Base-by-base conservation (phyloP, 2,329 filamentous ascomycete species). In the Thermothelomyces thermophilus region DNA sequence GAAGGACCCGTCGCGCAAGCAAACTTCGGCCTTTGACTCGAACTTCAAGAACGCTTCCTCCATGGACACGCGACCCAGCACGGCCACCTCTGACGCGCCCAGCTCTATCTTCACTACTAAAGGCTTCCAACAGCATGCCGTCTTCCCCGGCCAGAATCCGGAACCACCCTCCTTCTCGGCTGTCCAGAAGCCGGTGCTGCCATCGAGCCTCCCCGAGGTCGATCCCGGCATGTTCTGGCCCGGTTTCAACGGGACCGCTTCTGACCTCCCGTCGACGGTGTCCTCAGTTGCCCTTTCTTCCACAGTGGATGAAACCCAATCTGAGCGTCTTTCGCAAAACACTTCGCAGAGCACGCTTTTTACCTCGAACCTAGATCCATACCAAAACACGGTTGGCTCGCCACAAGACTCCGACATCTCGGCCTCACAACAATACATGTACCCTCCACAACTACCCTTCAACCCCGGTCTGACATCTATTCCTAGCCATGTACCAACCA, bases 311-410 rank as follows among this genome's bases (percentile, higher is more conserved):
- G 54, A 51, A 26, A 49, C 16, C 11, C 45, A 52, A 3, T 53
- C 56, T 5, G 54, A 57, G 35, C 34, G 47, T 7, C 31, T 51
- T 1, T 55, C 58, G 13, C 53, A 57, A 33, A 59, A 60, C 40
- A 59, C 55, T 1, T 60, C 58, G 8, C 51, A 52, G 19, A 61
- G 55, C 5, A 59, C 58, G 1, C 48, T 60, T 5, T 61, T 59
- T 26, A 53, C 37, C 20, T 36, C 49, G 3, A 40, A 36, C 5
- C 17, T 60, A 7, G 42, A 31, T 7, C 22, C 44, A 1, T 56
- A 56, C 20, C 52, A 53, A 11, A 31, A 56, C 9, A 16, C 50
- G 11, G 41, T 43, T 4, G 7, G 49, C 0, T 48, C 54, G 7
- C 20, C 41, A 3, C 57, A 53, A 14, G 41, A 37, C 9, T 13